Conservation (phyloP, 2,329 filamentous ascomycete species). For the Colletotrichum liriopes region DNA sequence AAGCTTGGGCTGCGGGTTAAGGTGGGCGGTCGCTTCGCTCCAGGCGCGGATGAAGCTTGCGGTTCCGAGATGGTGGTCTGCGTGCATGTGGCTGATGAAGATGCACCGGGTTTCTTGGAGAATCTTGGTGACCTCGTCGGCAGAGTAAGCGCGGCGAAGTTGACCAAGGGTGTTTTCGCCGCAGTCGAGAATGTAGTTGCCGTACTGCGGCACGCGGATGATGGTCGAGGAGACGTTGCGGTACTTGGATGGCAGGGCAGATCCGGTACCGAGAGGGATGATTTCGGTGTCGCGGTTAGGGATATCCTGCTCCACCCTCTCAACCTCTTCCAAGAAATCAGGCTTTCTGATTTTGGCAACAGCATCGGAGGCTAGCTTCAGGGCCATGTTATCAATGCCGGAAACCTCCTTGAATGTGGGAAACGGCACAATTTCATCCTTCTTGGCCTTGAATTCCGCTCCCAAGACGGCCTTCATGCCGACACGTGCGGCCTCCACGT, state of each 20-base stretch:
- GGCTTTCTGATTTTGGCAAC: constrained; percentile 57
- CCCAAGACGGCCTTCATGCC: constrained; percentile 65
- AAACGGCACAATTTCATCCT: constrained; percentile 62
- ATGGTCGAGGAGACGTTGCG: constrained; percentile 95
- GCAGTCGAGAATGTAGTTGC: constrained; percentile 92
- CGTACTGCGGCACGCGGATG: constrained; percentile 84
- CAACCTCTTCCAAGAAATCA: constrained; percentile 65
- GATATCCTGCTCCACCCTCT: constrained; percentile 73
- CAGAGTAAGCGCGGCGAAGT: constrained; percentile 80
- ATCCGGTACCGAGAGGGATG: constrained; percentile 91
- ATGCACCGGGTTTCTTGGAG: constrained; percentile 85
- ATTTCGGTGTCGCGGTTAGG: constrained; percentile 85
- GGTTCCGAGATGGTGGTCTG: constrained; percentile 94
- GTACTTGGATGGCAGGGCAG: constrained; percentile 90
- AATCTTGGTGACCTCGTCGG: constrained; percentile 76
- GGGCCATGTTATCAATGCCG: constrained; percentile 59
- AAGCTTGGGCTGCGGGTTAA: constrained; percentile 60
- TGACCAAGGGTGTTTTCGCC: constrained; percentile 95
- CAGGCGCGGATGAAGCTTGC: constrained; percentile 87
- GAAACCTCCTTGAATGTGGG: constrained; percentile 57
- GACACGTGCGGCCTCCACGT: constrained; percentile 58
- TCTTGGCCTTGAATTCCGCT: constrained; percentile 62
- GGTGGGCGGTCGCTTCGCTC: constrained; percentile 69
- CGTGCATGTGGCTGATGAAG: constrained; percentile 96
- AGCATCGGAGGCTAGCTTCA: constrained; percentile 67